These are phyloP conservation scores for Lichtheimia hyalospora DNA, from an alignment of 371 early-diverging fungal species.

Conservation along the genomic window DNA sequence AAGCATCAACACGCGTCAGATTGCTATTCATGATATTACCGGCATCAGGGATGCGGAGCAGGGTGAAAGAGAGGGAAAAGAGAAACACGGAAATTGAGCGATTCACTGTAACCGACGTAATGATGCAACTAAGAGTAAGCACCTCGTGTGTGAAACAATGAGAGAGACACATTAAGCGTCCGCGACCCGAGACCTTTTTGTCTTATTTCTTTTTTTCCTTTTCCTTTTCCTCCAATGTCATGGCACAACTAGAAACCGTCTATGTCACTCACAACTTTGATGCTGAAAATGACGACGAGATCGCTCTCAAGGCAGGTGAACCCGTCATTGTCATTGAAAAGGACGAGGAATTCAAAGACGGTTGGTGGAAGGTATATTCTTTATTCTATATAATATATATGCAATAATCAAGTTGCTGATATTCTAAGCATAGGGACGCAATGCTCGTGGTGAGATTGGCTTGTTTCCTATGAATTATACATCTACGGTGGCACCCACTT, in stretches of 20 bases:
- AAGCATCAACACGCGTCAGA: no score
- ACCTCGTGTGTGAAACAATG: neutral
- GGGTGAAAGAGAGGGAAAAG: neutral
- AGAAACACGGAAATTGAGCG: neutral
- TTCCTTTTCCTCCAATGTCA: slow-evolving; percentile 5
- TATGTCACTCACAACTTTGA: slow-evolving; percentile 67
- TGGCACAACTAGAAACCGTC: slow-evolving; percentile 42
- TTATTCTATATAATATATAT: neutral
- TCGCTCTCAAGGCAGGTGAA: slow-evolving; percentile 68
- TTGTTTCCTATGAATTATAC: slow-evolving; percentile 74
- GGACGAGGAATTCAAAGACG: slow-evolving; percentile 80
- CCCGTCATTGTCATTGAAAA: slow-evolving; percentile 73
- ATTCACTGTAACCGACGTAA: neutral
- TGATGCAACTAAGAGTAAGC: neutral
- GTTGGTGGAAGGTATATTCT: slow-evolving; percentile 93
- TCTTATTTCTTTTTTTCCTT: slow-evolving; percentile 7
- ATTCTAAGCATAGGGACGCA: slow-evolving; percentile 58
- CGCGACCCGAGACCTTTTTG: slow-evolving; percentile 3
- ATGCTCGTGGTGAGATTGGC: slow-evolving; percentile 65
- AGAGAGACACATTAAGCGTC: neutral
- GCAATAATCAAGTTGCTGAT: neutral
- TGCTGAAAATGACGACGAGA: slow-evolving; percentile 79
- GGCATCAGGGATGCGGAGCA: no score
- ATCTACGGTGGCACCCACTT: slow-evolving; percentile 21
- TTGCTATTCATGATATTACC: no score